These are phyloP conservation scores for Cercospora zeina DNA, from an alignment of 2,329 filamentous ascomycete genomes.

Conservation along the genomic window DNA sequence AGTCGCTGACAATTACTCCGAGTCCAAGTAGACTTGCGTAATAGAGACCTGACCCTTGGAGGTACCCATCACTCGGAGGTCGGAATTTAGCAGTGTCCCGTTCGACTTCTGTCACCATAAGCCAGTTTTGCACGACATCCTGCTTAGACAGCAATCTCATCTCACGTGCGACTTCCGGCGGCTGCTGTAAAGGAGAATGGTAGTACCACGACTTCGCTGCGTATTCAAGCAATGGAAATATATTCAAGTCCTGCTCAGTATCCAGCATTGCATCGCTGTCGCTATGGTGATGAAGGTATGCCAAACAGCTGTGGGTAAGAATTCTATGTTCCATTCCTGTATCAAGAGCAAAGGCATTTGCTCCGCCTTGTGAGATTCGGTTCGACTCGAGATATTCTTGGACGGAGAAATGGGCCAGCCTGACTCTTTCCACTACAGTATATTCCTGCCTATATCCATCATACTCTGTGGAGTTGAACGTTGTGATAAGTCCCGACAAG, in stretches of 20 bases:
- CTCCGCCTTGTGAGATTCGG: conserved; percentile 13
- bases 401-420: neutral
- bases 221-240: conserved; percentile 26
- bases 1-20: neutral
- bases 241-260: neutral
- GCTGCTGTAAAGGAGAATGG: conserved; percentile 20
- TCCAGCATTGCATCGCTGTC: neutral
- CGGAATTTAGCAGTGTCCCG: too few species aligned
- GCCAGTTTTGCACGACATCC: conserved; percentile 1
- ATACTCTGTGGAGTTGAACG: too few species aligned
- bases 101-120: neutral
- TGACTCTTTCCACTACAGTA: conserved; percentile 12
- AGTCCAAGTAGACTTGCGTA: conserved; percentile 4
- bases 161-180: conserved; percentile 7
- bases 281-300: conserved; percentile 21
- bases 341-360: conserved; percentile 17
- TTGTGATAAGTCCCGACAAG: conserved; percentile 20
- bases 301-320: conserved; percentile 24
- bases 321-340: conserved; percentile 10
- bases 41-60: neutral
- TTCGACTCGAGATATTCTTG: conserved; percentile 13
- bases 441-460: too few species aligned
- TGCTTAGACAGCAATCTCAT: neutral
- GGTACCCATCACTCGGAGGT: too few species aligned
- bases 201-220: conserved; percentile 19